These are phyloP conservation scores for Lactarius pseudohatsudake DNA, from an alignment of 768 basidiomycete species.

Conservation along the genomic window DNA sequence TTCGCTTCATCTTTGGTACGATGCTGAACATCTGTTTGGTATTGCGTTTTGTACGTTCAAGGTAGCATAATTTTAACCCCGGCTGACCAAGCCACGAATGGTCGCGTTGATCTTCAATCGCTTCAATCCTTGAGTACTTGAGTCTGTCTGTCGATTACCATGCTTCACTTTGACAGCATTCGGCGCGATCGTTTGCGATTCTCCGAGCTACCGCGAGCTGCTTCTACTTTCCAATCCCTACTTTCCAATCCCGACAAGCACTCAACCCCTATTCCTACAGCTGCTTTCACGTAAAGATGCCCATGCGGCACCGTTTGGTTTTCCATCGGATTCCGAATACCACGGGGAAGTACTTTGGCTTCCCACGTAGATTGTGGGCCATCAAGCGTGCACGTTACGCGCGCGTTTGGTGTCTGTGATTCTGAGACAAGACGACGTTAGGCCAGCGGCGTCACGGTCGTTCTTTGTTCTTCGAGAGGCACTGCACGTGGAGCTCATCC, in stretches of 20 bases:
- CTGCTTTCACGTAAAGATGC: neutral
- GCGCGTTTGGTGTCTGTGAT: neutral
- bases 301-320: neutral
- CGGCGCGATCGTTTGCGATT: neutral
- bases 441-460: too few relatives aligned
- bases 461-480: neutral
- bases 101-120: neutral
- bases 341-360: neutral
- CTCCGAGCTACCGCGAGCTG: neutral
- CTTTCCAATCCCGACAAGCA: neutral
- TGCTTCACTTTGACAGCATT: neutral
- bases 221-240: neutral
- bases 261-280: neutral
- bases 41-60: neutral
- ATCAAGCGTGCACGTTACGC: neutral
- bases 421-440: neutral
- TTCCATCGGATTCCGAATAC: neutral
- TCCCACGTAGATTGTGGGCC: neutral
- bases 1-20: neutral
- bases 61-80: neutral
- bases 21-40: conserved; percentile 4
- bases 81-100: neutral
- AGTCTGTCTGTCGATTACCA: neutral
- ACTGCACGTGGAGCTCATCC: neutral
- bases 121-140: neutral